These are phyloP conservation scores for Sporothrix dimorphospora DNA, from an alignment of 2,329 filamentous ascomycete genomes.

Conservation along the genomic window DNA sequence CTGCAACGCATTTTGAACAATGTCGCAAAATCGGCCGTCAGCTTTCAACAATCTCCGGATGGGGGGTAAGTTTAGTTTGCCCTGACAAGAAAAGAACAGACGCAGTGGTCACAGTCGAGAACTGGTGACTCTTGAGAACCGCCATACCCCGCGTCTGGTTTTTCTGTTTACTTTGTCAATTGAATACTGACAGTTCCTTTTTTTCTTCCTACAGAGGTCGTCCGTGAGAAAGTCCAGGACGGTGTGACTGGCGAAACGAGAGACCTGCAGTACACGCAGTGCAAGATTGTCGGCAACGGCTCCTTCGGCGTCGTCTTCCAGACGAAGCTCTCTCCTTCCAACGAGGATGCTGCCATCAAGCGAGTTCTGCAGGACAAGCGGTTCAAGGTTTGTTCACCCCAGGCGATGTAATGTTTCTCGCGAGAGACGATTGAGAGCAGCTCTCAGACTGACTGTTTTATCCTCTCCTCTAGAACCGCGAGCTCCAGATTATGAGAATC, in stretches of 20 bases:
- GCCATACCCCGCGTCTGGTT: background rate
- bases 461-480: conserved; percentile 73
- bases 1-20: conserved; percentile 45
- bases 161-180: background rate
- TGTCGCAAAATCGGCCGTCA: conserved; percentile 91
- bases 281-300: conserved; percentile 99
- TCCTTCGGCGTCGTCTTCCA: conserved; percentile 99
- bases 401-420: background rate
- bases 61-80: conserved; percentile 81
- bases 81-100: background rate
- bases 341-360: conserved; percentile 98
- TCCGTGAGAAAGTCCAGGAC: conserved; percentile 98
- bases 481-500: conserved; percentile 99
- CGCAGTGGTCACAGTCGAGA: background rate
- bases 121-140: background rate
- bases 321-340: conserved; percentile 96
- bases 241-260: conserved; percentile 94
- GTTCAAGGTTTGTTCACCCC: conserved; percentile 75
- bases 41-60: conserved; percentile 87
- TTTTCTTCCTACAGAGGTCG: conserved; percentile 69
- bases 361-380: conserved; percentile 98
- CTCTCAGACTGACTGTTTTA: background rate
- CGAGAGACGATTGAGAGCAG: background rate
- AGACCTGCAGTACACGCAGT: conserved; percentile 97
- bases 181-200: conserved; percentile 14